Evolutionary conservation across 176 grass and related monocot species (phyloP), one percentile per base, ranked within the genome.

Genomic region (Ensete glaucum): DNA sequence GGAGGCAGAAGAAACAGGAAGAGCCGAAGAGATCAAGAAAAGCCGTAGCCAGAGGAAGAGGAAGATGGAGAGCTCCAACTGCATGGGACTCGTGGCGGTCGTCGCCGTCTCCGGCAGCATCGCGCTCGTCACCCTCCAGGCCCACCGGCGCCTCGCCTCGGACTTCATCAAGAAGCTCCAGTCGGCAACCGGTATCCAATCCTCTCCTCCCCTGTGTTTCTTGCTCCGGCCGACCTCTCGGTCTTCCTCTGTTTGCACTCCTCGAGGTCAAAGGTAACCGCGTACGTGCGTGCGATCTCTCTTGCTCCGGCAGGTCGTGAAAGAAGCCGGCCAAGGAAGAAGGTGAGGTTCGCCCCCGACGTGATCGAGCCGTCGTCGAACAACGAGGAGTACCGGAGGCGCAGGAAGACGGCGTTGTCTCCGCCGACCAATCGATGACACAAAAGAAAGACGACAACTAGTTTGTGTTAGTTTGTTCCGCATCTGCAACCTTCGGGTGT

Each of bases 321-420:
- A 50, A 51, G 67, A 50, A 70, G 1, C 66, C 2, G 15, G 29
- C 4, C 11, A 55, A 77, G 48, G 63, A 96, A 92, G 89, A 92
- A 87, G 73, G 89, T 96, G 81, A 78, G 85, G 64, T 96, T 96
- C 71, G 92, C 89, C 0, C 83, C 84, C 13, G 85, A 92, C 27
- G 69, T 90, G 78, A 76, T 77, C 49, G 87, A 96, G 16, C 92
- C 89, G 16, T 89, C 92, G 3, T 84, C 85, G 9, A 84, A 88
- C 68, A 85, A 80, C 58, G 73, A 86, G 23, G 85, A 86, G 56
- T 91, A 89, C 57, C 89, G 92, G 20, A 52, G 68, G 7, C 86
- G 86, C 1, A 74, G 52, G 21, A 8, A 27, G 10, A 16, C 52
- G 60, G 52, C 71, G 9, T 15, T 25, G 8, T 9, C 72, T 0